Evolutionary conservation across 768 basidiomycete species (phyloP).

Genomic region (Suillus decipiens): DNA sequence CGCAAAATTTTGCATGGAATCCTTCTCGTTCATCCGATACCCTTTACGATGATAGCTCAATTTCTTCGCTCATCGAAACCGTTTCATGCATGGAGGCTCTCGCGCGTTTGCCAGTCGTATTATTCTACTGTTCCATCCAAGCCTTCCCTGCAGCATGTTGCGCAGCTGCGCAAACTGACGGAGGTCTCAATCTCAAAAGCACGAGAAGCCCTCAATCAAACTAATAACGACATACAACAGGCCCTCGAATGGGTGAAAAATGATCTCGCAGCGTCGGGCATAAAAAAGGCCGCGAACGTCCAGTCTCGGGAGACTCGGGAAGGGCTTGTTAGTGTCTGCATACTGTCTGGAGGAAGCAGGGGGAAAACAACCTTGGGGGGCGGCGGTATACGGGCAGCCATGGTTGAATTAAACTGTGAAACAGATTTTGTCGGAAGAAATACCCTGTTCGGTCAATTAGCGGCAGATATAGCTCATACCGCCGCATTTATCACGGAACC

Average conservation of each 20-base stretch:
- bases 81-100: slow-evolving; percentile 6
- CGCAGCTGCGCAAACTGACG: slow-evolving; percentile 79
- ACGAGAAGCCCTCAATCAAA: slow-evolving; percentile 77
- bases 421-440: slow-evolving; percentile 95
- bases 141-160: slow-evolving; percentile 75
- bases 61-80: slow-evolving; percentile 11
- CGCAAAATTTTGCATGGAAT: background rate
- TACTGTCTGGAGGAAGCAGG: slow-evolving; percentile 65
- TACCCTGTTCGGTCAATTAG: slow-evolving; percentile 75
- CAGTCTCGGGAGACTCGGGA: slow-evolving; percentile 72
- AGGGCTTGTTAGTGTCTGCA: slow-evolving; percentile 76
- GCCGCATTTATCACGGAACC: slow-evolving; percentile 72
- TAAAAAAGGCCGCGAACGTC: slow-evolving; percentile 82
- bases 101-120: slow-evolving; percentile 10
- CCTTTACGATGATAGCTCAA: slow-evolving; percentile 20
- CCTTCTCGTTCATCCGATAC: background rate
- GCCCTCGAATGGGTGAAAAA: slow-evolving; percentile 83
- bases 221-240: slow-evolving; percentile 69
- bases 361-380: slow-evolving; percentile 34
- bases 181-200: slow-evolving; percentile 88
- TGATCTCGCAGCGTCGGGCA: slow-evolving; percentile 70
- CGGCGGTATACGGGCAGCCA: slow-evolving; percentile 69
- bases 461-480: slow-evolving; percentile 80
- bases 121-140: slow-evolving; percentile 60
- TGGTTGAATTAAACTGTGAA: slow-evolving; percentile 94